A percentile compares a stretch with the other conserved stretches of the same genome.
phyloP scores from a whole-genome alignment of 495 filamentous ascomycete species.

The Neohortaea acidophila region DNA sequence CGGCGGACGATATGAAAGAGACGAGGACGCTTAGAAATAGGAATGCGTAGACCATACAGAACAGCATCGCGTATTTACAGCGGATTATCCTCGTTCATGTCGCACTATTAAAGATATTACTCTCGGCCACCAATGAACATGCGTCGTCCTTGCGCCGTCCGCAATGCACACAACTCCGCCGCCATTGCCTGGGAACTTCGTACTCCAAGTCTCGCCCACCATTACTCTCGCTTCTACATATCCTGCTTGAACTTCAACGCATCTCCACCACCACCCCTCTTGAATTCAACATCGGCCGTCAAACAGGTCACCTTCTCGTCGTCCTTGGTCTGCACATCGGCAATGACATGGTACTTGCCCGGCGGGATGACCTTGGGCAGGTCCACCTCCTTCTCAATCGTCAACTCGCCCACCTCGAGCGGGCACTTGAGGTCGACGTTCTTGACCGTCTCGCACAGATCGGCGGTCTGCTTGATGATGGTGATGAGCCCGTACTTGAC shows the following conservation, averaged over 20 bases:
- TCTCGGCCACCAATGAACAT: too few species aligned
- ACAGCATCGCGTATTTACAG: too few species aligned
- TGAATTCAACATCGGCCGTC: constrained; percentile 48
- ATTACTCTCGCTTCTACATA: background rate
- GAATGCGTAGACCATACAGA: too few species aligned
- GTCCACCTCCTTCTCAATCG: constrained; percentile 63
- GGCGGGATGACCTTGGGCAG: constrained; percentile 80
- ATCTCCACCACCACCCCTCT: constrained; percentile 17
- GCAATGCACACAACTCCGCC: too few species aligned
- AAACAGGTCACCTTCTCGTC: constrained; percentile 63
- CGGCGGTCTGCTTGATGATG: constrained; percentile 58
- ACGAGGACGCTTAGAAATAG: too few species aligned
- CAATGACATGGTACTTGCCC: constrained; percentile 74
- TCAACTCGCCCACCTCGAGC: constrained; percentile 56
- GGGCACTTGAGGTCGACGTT: constrained; percentile 86
- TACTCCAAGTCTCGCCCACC: too few species aligned
- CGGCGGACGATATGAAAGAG: too few species aligned
- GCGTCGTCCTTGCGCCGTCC: too few species aligned
- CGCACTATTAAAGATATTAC: too few species aligned
- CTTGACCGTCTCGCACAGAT: constrained; percentile 74
- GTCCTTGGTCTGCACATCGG: constrained; percentile 63
- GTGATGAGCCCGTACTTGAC: constrained; percentile 93
- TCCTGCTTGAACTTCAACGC: background rate
- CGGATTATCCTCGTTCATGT: too few species aligned
- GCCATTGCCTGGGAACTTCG: too few species aligned